phyloP scores from a whole-genome alignment of 371 early-diverging fungal species.

The Agmasoma carcini region DNA sequence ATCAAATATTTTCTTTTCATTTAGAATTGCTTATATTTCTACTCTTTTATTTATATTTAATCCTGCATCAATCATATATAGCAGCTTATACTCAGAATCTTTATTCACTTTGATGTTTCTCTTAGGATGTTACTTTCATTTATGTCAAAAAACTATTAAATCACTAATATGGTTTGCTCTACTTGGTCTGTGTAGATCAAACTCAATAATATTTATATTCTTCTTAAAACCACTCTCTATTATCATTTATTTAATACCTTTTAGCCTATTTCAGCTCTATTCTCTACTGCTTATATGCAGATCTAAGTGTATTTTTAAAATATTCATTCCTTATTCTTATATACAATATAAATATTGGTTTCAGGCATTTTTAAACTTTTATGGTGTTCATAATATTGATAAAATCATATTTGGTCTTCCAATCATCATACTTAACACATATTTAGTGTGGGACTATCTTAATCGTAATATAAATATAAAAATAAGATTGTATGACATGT shows the following conservation, averaged over 20 bases:
- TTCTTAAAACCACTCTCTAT: constrained; percentile 15
- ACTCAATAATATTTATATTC: constrained; percentile 46
- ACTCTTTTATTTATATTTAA: constrained; percentile 45
- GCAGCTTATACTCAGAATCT: constrained; percentile 48
- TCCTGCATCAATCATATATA: constrained; percentile 47
- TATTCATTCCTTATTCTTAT: constrained; percentile 47
- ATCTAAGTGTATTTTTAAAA: constrained; percentile 9
- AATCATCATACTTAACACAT: too few species aligned
- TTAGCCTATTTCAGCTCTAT: constrained; percentile 41
- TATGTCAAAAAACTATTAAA: neutral
- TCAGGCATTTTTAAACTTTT: constrained; percentile 52
- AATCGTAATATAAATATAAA: too few species aligned
- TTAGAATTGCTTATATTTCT: too few species aligned
- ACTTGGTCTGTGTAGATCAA: constrained; percentile 46
- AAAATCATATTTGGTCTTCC: constrained; percentile 50
- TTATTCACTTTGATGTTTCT: constrained; percentile 46
- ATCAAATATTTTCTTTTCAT: neutral
- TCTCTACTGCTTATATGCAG: constrained; percentile 22
- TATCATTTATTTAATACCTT: constrained; percentile 17
- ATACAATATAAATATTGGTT: constrained; percentile 52
- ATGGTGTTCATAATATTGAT: constrained; percentile 43
- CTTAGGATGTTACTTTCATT: constrained; percentile 10
- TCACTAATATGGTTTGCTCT: constrained; percentile 21
- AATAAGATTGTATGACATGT: too few species aligned
- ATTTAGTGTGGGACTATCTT: too few species aligned